Percentiles rank a stretch among this genome's conserved stretches.
phyloP scores from a whole-genome alignment of 305 asterid genomes.

The Fraxinus xanthoxyloides region DNA sequence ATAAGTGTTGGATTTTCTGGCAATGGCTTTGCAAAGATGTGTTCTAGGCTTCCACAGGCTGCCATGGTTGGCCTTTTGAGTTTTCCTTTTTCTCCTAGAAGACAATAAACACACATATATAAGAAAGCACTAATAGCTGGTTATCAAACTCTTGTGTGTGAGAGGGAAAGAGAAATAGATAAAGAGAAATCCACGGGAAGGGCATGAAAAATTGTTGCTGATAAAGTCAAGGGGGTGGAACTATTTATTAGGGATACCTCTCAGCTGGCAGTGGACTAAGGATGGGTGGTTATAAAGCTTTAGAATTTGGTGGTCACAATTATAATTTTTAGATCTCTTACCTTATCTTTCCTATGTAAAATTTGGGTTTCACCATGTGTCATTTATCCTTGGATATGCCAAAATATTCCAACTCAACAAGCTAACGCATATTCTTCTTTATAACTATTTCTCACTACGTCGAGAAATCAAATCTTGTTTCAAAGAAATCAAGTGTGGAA shows the following conservation, averaged over 20 bases:
- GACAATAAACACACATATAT: conserved; percentile 25
- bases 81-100: background rate
- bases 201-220: conserved; percentile 40
- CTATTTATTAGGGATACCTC: conserved; percentile 45
- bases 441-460: background rate
- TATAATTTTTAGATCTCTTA: conserved; percentile 8
- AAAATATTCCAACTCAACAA: background rate
- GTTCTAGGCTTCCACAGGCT: conserved; percentile 66
- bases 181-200: conserved; percentile 37
- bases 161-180: background rate
- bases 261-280: conserved; percentile 25
- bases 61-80: conserved; percentile 36
- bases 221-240: conserved; percentile 44
- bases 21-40: conserved; percentile 53
- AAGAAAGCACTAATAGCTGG: conserved; percentile 11
- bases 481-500: background rate
- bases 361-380: background rate
- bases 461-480: background rate
- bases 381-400: background rate
- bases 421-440: background rate
- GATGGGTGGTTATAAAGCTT: conserved; percentile 54
- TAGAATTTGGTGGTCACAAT: conserved; percentile 39
- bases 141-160: background rate
- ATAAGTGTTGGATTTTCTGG: conserved; percentile 54
- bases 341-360: conserved; percentile 28